phyloP scores from a whole-genome alignment of 768 basidiomycete species.

The Boletus rubroflammeus region DNA sequence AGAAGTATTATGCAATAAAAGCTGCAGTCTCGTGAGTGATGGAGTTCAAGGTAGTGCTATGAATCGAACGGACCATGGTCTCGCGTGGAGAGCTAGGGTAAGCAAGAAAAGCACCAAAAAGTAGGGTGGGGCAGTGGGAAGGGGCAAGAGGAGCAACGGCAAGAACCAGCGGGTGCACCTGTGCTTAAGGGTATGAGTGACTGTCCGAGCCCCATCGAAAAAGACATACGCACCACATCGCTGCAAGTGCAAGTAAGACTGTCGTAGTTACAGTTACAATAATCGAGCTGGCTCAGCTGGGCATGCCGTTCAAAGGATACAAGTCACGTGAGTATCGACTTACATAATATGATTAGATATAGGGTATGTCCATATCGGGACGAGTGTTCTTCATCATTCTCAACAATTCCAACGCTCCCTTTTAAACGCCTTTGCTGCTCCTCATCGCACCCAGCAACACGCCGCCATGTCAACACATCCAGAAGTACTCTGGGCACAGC shows the following conservation, averaged over 20 bases:
- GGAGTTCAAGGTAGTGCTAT: not conserved
- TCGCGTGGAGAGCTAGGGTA: slow-evolving; percentile 74
- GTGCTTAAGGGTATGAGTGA: not conserved
- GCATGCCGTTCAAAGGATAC: not conserved
- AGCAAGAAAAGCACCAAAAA: slow-evolving; percentile 76
- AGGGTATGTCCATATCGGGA: slow-evolving; percentile 13
- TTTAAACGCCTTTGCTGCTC: slow-evolving; percentile 3
- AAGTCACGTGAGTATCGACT: slow-evolving; percentile 18
- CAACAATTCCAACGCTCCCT: slow-evolving; percentile 24
- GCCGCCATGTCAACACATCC: slow-evolving; percentile 56
- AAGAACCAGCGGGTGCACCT: slow-evolving; percentile 90
- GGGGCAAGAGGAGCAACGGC: slow-evolving; percentile 68
- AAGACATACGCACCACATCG: slow-evolving; percentile 54
- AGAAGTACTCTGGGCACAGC: slow-evolving; percentile 93
- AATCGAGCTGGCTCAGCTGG: too few relatives aligned
- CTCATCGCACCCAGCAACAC: slow-evolving; percentile 8
- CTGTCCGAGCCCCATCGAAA: not conserved
- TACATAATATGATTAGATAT: slow-evolving; percentile 13
- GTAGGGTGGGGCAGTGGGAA: slow-evolving; percentile 77
- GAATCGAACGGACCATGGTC: slow-evolving; percentile 63
- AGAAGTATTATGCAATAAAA: slow-evolving; percentile 86
- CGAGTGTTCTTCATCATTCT: slow-evolving; percentile 32
- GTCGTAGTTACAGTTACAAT: too few relatives aligned
- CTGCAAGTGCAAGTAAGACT: not conserved
- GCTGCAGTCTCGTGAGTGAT: slow-evolving; percentile 37